These are phyloP conservation scores for Paramyrothecium sp. DNA, from an alignment of 2,329 filamentous ascomycete species.

Conservation along the genomic window DNA sequence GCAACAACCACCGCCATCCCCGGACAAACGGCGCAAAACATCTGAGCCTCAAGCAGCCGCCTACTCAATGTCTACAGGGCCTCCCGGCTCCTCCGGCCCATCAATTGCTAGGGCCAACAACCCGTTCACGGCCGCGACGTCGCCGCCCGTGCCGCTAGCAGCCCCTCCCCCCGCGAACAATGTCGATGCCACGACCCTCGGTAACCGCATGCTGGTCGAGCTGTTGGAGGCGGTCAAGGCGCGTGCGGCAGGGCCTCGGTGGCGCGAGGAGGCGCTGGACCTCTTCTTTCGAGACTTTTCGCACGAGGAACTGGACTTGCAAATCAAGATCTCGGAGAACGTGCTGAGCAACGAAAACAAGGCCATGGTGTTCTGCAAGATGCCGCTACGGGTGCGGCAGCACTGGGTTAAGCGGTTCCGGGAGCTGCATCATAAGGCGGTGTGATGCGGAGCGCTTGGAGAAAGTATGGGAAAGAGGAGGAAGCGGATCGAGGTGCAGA, in stretches of 20 bases:
- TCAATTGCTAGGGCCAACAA: background rate
- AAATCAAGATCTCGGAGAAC: constrained; percentile 59
- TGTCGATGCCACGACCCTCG: background rate
- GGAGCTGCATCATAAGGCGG: constrained; percentile 34
- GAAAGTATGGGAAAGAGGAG: too few relatives aligned
- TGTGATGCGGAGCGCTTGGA: background rate
- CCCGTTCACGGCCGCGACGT: background rate
- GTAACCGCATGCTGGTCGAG: constrained; percentile 30
- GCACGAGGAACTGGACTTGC: constrained; percentile 55
- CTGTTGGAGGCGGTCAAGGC: constrained; percentile 38
- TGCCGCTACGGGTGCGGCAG: constrained; percentile 48
- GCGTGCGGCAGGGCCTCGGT: constrained; percentile 37
- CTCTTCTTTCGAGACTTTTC: constrained; percentile 59
- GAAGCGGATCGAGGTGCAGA: too few relatives aligned
- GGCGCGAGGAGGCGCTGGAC: constrained; percentile 58
- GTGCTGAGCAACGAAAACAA: constrained; percentile 58
- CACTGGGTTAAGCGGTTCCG: constrained; percentile 56
- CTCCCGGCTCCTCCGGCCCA: constrained; percentile 12
- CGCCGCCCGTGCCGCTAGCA: background rate
- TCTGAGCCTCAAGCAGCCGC: constrained; percentile 19
- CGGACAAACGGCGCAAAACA: constrained; percentile 31
- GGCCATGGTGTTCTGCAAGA: constrained; percentile 62
- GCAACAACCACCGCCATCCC: constrained; percentile 21
- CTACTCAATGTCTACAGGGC: constrained; percentile 25
- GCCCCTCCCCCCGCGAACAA: background rate